Base-by-base conservation (phyloP, 2,329 filamentous ascomycete genomes). In the Nigrograna mackinnonii region DNA sequence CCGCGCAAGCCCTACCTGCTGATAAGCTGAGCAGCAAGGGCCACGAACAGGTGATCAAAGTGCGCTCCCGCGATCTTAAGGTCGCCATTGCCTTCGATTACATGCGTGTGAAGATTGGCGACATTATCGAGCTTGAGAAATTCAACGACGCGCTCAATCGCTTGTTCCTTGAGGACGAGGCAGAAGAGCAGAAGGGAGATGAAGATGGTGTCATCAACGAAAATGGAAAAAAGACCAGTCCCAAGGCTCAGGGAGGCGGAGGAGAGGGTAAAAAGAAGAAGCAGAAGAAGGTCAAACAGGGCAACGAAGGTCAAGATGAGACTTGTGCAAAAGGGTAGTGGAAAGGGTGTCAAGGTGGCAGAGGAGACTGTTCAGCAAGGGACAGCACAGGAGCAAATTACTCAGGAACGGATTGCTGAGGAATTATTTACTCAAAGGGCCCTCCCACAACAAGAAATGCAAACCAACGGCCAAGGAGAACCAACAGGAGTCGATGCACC, bases 61-160 rank as follows among this genome's bases (percentile, higher is more conserved):
- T 64, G 5, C 66, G 68, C 22, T 70, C 65, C 5, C 71, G 68
- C 16, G 76, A 82, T 46, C 79, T 84, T 73, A 82, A 84, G 28
- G 81, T 89, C 13, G 76, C 88, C 44, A 79, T 91, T 42, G 88
- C 85, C 2, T 90, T 90, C 65, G 89, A 94, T 60, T 83, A 88
- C 53, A 92, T 92, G 87, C 73, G 79, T 4, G 81, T 91, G 30
- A 83, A 77, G 63, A 70, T 91, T 21, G 82, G 83, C 6, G 86
- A 90, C 52, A 87, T 90, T 50, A 79, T 79, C 46, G 77, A 84
- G 66, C 76, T 88, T 35, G 81, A 83, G 52, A 75, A 76, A 51
- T 87, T 82, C 57, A 73, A 82, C 44, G 79, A 80, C 11, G 83
- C 83, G 14, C 55, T 88, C 43, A 69, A 77, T 48, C 74, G 75